Conservation (phyloP, 495 filamentous ascomycete species). For the Neohortaea acidophila region DNA sequence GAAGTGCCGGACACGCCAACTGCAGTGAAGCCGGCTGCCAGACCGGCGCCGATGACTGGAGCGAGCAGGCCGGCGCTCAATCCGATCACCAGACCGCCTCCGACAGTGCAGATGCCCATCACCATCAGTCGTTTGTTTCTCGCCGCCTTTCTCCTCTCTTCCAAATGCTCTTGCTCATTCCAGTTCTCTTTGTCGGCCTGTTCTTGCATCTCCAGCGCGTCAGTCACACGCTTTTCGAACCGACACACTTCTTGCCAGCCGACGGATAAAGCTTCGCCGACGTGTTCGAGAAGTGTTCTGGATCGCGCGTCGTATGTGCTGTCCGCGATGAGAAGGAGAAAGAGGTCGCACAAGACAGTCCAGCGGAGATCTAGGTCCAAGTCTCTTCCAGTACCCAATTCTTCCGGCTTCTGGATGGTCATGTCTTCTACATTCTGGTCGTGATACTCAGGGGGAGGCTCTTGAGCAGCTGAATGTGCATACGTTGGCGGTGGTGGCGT, state of each 20-base stretch:
- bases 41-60: constrained; percentile 84
- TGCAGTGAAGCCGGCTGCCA: constrained; percentile 88
- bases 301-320: constrained; percentile 86
- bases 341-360: constrained; percentile 95
- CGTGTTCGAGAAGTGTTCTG: constrained; percentile 66
- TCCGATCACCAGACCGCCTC: constrained; percentile 89
- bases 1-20: constrained; percentile 84
- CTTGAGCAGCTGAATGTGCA: too few relatives aligned
- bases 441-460: constrained; percentile 54
- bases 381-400: constrained; percentile 63
- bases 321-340: constrained; percentile 88
- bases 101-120: constrained; percentile 95
- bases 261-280: constrained; percentile 63
- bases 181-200: constrained; percentile 85
- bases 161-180: constrained; percentile 93
- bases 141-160: constrained; percentile 63
- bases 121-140: constrained; percentile 72
- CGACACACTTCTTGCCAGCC: constrained; percentile 86
- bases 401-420: constrained; percentile 61
- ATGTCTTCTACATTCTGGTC: constrained; percentile 54
- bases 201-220: constrained; percentile 95
- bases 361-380: constrained; percentile 94
- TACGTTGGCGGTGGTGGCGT: background rate
- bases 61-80: constrained; percentile 84
- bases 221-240: constrained; percentile 95